phyloP scores from a whole-genome alignment of 768 basidiomycete genomes.

The Filobasidium floriforme region DNA sequence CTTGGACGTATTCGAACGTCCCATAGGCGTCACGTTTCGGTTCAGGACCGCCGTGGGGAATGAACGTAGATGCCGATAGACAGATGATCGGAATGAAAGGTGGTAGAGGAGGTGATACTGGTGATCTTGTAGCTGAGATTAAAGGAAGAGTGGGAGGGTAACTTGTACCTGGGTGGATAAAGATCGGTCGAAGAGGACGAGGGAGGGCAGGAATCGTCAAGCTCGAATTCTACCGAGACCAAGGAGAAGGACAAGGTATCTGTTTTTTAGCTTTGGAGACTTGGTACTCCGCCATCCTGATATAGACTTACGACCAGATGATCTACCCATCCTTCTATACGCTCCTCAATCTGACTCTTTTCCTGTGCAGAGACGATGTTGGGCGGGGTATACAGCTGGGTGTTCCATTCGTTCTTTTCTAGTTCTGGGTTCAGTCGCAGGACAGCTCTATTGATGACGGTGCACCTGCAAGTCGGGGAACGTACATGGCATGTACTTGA shows the following conservation, averaged over 20 bases:
- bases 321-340: slow-evolving; percentile 62
- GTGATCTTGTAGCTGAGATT: too few species aligned
- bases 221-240: slow-evolving; percentile 56
- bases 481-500: slow-evolving; percentile 13
- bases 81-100: slow-evolving; percentile 60
- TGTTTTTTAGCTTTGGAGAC: too few species aligned
- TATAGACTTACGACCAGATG: slow-evolving; percentile 58
- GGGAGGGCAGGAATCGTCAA: slow-evolving; percentile 59
- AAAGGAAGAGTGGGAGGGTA: slow-evolving; percentile 48
- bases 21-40: slow-evolving; percentile 49
- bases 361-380: slow-evolving; percentile 56
- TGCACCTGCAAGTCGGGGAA: slow-evolving; percentile 44
- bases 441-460: slow-evolving; percentile 67
- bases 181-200: slow-evolving; percentile 71
- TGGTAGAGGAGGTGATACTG: slow-evolving; percentile 48
- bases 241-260: slow-evolving; percentile 4
- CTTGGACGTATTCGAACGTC: slow-evolving; percentile 78
- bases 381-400: slow-evolving; percentile 61
- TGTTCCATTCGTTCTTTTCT: slow-evolving; percentile 50
- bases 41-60: slow-evolving; percentile 45
- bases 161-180: slow-evolving; percentile 70
- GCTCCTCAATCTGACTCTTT: slow-evolving; percentile 64
- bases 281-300: too few species aligned
- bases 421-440: slow-evolving; percentile 28
- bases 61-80: slow-evolving; percentile 71